Conservation (phyloP, 768 basidiomycete genomes). For the Boletus sp. region DNA sequence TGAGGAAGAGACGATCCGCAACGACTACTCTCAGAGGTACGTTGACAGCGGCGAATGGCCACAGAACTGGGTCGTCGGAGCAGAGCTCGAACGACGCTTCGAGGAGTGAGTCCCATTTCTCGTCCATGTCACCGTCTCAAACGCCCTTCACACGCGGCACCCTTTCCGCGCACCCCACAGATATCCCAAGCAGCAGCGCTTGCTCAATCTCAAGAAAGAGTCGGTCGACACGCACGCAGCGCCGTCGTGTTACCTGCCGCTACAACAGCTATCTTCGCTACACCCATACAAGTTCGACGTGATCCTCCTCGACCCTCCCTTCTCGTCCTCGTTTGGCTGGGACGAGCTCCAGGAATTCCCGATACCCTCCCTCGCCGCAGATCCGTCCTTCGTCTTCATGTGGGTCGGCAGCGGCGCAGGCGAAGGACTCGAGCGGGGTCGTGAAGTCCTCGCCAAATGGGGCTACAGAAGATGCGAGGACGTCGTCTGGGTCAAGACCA, state of each 20-base stretch:
- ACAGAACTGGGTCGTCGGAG: conserved; percentile 89
- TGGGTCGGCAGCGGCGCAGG: conserved; percentile 94
- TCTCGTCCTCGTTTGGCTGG: conserved; percentile 85
- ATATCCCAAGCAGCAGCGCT: conserved; percentile 90
- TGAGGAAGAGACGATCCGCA: conserved; percentile 95
- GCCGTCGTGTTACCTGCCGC: conserved; percentile 70
- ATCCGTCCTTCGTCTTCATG: conserved; percentile 91
- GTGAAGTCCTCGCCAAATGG: conserved; percentile 91
- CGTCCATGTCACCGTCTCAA: not conserved
- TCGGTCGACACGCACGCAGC: conserved; percentile 69
- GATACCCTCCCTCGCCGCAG: conserved; percentile 77
- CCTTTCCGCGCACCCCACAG: conserved; percentile 37
- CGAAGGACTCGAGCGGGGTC: conserved; percentile 87
- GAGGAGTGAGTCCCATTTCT: conserved; percentile 75
- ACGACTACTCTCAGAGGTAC: conserved; percentile 90
- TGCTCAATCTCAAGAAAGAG: conserved; percentile 79
- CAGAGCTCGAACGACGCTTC: conserved; percentile 84
- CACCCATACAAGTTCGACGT: conserved; percentile 81
- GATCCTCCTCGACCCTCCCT: conserved; percentile 89
- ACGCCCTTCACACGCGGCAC: not conserved
- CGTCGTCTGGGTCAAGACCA: conserved; percentile 98
- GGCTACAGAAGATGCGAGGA: conserved; percentile 95
- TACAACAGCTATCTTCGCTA: conserved; percentile 53
- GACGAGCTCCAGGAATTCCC: conserved; percentile 80
- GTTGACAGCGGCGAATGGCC: conserved; percentile 92